phyloP scores from a whole-genome alignment of 139 green algal species.

The Chlamydomonas eustigma region DNA sequence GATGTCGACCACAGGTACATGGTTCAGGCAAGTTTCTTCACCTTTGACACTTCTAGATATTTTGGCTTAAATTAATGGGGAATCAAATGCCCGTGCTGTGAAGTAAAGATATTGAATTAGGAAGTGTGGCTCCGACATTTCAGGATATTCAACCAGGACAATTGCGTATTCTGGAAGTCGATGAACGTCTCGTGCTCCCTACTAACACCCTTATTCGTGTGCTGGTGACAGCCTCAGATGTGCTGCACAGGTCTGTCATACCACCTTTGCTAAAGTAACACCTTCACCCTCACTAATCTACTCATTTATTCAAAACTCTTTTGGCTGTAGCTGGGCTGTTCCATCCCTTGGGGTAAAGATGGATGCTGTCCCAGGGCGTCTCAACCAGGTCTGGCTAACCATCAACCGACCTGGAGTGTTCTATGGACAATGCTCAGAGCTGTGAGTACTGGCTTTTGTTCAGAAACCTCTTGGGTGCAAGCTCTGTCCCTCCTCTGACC shows the following conservation, averaged over 20 bases:
- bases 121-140: not conserved
- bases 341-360: slow-evolving; percentile 58
- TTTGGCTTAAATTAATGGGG: not conserved
- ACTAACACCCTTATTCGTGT: slow-evolving; percentile 62
- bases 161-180: slow-evolving; percentile 63
- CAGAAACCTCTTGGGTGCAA: too few relatives aligned
- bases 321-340: slow-evolving; percentile 41
- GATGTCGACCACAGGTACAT: slow-evolving; percentile 10
- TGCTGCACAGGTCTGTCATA: not conserved
- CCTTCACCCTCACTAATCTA: not conserved
- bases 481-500: too few relatives aligned
- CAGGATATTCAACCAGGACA: slow-evolving; percentile 49
- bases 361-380: slow-evolving; percentile 57
- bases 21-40: not conserved
- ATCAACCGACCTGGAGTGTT: slow-evolving; percentile 66
- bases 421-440: slow-evolving; percentile 71
- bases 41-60: not conserved
- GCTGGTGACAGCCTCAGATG: slow-evolving; percentile 37
- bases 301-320: not conserved
- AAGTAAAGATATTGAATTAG: too few relatives aligned
- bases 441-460: too few relatives aligned
- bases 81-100: not conserved
- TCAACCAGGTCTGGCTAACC: slow-evolving; percentile 62
- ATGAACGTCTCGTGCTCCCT: slow-evolving; percentile 60
- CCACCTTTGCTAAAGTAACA: too few relatives aligned